Percentiles rank a stretch among this genome's conserved stretches.
Conservation (phyloP, 2,329 filamentous ascomycete genomes). For the Cadophora gregata region DNA sequence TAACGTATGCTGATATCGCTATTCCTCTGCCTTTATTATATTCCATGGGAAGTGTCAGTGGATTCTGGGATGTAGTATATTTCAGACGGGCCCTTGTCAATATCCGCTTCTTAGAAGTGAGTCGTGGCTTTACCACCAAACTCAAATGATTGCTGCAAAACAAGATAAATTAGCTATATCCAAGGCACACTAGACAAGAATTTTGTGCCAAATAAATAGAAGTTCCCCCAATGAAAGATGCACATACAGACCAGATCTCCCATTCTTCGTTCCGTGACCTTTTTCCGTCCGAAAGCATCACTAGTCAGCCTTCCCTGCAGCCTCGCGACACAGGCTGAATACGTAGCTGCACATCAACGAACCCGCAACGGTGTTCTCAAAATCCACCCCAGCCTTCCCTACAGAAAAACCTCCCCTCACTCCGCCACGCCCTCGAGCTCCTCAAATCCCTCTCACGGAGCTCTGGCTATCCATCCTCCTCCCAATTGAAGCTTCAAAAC, state of each 20-base stretch:
- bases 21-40: neutral
- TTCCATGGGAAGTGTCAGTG: neutral
- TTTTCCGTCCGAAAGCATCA: conserved; percentile 3
- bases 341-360: conserved; percentile 21
- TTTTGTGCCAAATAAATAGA: conserved; percentile 3
- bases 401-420: conserved; percentile 5
- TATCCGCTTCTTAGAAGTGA: neutral
- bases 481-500: conserved; percentile 24
- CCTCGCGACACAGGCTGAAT: conserved; percentile 41
- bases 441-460: conserved; percentile 31
- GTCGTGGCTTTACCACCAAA: conserved; percentile 1
- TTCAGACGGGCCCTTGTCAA: neutral
- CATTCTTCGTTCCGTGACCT: conserved; percentile 8
- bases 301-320: conserved; percentile 35
- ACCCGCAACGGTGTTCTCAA: conserved; percentile 40
- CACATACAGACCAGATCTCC: conserved; percentile 20
- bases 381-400: conserved; percentile 23
- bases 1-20: neutral
- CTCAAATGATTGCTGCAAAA: neutral
- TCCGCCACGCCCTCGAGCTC: conserved; percentile 27
- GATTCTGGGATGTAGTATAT: neutral
- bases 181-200: neutral
- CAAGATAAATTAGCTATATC: neutral
- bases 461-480: conserved; percentile 30
- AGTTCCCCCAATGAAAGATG: conserved; percentile 14